Conservation (phyloP, 306 rosid genomes). For the Prinsepia uniflora region DNA sequence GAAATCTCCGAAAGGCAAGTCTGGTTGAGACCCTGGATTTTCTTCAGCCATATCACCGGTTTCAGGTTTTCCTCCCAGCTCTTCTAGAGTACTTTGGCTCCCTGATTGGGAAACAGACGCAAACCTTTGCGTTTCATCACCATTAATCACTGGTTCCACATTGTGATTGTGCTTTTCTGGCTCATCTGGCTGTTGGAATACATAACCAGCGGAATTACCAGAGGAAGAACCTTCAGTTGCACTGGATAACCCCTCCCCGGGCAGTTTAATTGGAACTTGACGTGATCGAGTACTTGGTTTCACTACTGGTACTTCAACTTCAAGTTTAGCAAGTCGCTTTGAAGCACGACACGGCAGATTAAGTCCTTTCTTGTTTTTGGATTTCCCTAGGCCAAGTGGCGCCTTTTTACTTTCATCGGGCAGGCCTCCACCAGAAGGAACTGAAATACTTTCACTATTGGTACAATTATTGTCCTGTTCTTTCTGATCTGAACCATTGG, state of each 20-base stretch:
- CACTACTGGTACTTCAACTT: conserved; percentile 52
- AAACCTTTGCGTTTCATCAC: conserved; percentile 17
- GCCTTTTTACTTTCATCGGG: conserved; percentile 28
- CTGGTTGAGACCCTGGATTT: conserved; percentile 33
- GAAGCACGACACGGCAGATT: conserved; percentile 75
- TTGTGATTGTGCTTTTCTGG: conserved; percentile 25
- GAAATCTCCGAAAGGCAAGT: conserved; percentile 51
- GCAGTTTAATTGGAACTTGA: conserved; percentile 36
- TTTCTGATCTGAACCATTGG: conserved; percentile 31
- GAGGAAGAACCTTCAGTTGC: conserved; percentile 27
- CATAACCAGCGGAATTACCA: conserved; percentile 18
- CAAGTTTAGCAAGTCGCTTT: conserved; percentile 85
- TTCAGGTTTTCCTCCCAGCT: conserved; percentile 20
- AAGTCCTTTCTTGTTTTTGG: conserved; percentile 39
- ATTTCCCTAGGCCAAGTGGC: conserved; percentile 24
- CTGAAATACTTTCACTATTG: conserved; percentile 25
- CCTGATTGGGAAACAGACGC: conserved; percentile 17
- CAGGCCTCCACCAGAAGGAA: conserved; percentile 17
- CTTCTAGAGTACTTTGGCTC: conserved; percentile 18
- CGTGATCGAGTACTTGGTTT: conserved; percentile 37
- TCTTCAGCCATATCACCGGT: conserved; percentile 27
- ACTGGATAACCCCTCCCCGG: conserved; percentile 24
- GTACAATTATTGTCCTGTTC: conserved; percentile 29
- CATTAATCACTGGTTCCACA: conserved; percentile 11
- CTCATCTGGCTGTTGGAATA: conserved; percentile 19